Evolutionary conservation across 2,329 filamentous ascomycete species (phyloP), one percentile per base, ranked within the genome.

Genomic region (Sporothrix euskadiensis): DNA sequence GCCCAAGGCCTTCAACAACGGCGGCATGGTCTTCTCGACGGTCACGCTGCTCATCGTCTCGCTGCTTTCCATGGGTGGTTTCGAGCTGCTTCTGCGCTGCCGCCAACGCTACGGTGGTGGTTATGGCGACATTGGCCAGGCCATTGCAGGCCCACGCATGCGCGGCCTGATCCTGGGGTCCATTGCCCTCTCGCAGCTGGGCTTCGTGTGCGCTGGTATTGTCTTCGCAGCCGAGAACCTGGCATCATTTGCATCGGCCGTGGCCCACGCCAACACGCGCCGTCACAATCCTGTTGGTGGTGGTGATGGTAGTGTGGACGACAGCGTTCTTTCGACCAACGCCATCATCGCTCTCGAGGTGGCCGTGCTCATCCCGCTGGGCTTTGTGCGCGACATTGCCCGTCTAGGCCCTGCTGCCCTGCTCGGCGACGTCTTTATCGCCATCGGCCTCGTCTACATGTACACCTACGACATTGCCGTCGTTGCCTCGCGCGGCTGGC

Each of bases 211-310:
- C 77, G 89, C 92, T 0, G 92, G 92, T 44, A 87, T 93, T 69
- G 92, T 94, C 71, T 94, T 94, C 78, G 91, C 90, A 0, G 92
- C 92, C 0, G 91, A 94, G 79, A 94, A 94, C 78, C 81, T 93
- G 26, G 85, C 85, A 54, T 88, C 90, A 0, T 93, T 94, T 81
- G 81, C 91, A 32, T 82, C 88, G 41, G 91, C 91, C 1, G 87
- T 93, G 47, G 83, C 85, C 6, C 66, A 47, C 19, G 47, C 66
- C 57, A 16, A 22, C 39, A 44, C 61, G 12, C 44, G 41, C 59
- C 68, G 72, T 19, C 5, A 26, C 12, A 30, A 30, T 1, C 22
- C 41, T 5, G n/a, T n/a, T 8, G 54, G 49, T 3, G 65, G 22
- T 0, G 26, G 39, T 1, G 65, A 35, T 6, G 65, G 22, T 47